Evolutionary conservation across 2,329 filamentous ascomycete species (phyloP), one percentile per base, ranked within the genome.

Genomic region (Aspergillus sp.): DNA sequence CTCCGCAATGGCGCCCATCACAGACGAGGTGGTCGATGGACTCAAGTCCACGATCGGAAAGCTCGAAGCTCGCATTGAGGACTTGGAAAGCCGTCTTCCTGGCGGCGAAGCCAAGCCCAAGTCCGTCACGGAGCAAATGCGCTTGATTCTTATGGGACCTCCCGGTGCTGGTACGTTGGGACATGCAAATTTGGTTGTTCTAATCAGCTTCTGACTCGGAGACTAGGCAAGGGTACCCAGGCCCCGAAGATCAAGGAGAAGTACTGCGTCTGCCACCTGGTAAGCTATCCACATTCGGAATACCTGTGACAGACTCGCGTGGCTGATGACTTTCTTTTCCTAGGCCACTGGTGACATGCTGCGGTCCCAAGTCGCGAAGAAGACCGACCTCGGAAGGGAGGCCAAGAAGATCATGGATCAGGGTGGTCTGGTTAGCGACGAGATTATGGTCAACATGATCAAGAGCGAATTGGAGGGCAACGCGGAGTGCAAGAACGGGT

Each of bases 371-470:
- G 95, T 99, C 73, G 90, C 93, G 65, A 96, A 96, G 82, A 97
- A 98, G 87, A 99, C 95, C 57, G 80, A 90, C 59, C 87, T 99
- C 65, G 95, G 95, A 68, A 86, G 90, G 74, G 92, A 97, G 82
- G 95, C 95, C 66, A 99, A 99, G 88, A 98, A 98, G 87, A 99
- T 99, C 78, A 99, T 99, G 95, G 95, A 99, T 75, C 89, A 93
- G 76, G 95, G 95, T 70, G 93, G 93, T 68, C 87, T 99, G 59
- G 95, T 99, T 76, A 96, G 92, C 77, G 95, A 99, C 78, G 93
- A 98, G 75, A 99, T 99, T 75, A 93, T 99, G 86, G 90, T 99
- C 77, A 92, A 93, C 79, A 99, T 99, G 95, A 99, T 99, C 83
- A 93, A 95, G 86, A 90, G 89, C 76, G 93, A 99, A 84, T 85